phyloP scores from a whole-genome alignment of 139 green algal species.

The Chlorella sp. region DNA sequence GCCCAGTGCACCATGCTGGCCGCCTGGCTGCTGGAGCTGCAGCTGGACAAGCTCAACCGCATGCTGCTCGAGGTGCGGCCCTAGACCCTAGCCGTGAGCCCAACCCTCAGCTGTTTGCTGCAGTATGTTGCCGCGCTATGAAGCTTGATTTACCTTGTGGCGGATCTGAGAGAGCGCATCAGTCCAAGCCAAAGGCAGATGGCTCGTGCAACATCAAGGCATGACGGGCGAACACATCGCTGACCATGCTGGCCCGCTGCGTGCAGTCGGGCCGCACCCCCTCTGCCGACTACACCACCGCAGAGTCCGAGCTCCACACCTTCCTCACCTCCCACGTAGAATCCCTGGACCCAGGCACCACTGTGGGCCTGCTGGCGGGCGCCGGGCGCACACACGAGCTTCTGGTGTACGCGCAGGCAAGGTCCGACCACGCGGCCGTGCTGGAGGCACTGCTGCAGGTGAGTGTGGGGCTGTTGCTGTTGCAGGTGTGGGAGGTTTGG shows the following conservation, averaged over 20 bases:
- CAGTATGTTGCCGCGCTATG: too few relatives aligned
- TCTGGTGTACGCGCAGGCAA: conserved; percentile 57
- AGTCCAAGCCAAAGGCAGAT: too few relatives aligned
- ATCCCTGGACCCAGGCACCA: conserved; percentile 72
- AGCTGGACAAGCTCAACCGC: conserved; percentile 80
- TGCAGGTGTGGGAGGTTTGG: too few relatives aligned
- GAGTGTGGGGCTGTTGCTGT: too few relatives aligned
- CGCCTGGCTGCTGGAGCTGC: conserved; percentile 89
- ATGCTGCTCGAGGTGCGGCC: conserved; percentile 50
- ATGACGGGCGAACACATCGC: too few relatives aligned
- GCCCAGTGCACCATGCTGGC: conserved; percentile 45
- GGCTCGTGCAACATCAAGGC: too few relatives aligned
- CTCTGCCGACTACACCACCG: not conserved
- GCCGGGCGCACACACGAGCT: conserved; percentile 89
- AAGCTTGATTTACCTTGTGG: too few relatives aligned
- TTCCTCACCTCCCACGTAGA: conserved; percentile 49
- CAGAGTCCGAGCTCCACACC: conserved; percentile 8
- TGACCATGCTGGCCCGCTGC: too few relatives aligned
- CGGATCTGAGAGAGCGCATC: too few relatives aligned
- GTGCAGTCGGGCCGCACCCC: not conserved
- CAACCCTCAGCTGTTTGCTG: too few relatives aligned
- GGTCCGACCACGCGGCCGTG: conserved; percentile 71
- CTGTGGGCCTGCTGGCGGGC: conserved; percentile 64
- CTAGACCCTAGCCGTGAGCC: not conserved
- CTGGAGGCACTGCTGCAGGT: conserved; percentile 46